These are phyloP conservation scores for Phytopythium delawarense DNA, from an alignment of 352 stramenopile species.

Conservation along the genomic window DNA sequence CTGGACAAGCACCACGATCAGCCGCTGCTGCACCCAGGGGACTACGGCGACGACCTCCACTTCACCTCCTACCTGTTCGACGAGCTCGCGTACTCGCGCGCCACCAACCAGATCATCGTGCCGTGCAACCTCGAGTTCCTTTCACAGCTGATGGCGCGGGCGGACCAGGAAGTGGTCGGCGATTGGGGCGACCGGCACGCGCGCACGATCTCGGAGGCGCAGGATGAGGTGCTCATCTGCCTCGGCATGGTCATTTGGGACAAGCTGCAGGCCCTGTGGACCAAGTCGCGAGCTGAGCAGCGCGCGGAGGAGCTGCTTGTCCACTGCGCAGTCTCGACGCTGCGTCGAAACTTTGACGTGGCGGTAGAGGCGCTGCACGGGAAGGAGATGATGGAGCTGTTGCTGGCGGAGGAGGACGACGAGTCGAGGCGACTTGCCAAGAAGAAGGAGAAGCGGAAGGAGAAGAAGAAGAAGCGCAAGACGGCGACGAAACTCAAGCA, in stretches of 20 bases:
- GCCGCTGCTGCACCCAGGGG: conserved; percentile 16
- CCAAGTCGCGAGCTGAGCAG: conserved; percentile 70
- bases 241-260: conserved; percentile 88
- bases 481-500: conserved; percentile 71
- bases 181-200: conserved; percentile 82
- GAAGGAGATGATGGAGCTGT: conserved; percentile 85
- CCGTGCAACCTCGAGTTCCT: conserved; percentile 85
- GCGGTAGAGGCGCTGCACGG: conserved; percentile 80
- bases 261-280: conserved; percentile 84
- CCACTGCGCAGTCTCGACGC: conserved; percentile 67
- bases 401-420: conserved; percentile 82
- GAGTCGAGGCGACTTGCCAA: conserved; percentile 68
- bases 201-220: conserved; percentile 78
- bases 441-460: conserved; percentile 88
- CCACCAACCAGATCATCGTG: conserved; percentile 79
- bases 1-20: conserved; percentile 70
- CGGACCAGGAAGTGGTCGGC: conserved; percentile 77
- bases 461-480: conserved; percentile 90
- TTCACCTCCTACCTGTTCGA: conserved; percentile 87
- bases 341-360: conserved; percentile 81
- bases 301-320: conserved; percentile 74
- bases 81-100: conserved; percentile 76
- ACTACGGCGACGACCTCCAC: conserved; percentile 80
- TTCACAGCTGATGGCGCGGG: conserved; percentile 78
- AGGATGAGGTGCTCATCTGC: conserved; percentile 86